phyloP scores from a whole-genome alignment of 192 early-diverging fungal genomes.

The Geranomyces michiganensis region DNA sequence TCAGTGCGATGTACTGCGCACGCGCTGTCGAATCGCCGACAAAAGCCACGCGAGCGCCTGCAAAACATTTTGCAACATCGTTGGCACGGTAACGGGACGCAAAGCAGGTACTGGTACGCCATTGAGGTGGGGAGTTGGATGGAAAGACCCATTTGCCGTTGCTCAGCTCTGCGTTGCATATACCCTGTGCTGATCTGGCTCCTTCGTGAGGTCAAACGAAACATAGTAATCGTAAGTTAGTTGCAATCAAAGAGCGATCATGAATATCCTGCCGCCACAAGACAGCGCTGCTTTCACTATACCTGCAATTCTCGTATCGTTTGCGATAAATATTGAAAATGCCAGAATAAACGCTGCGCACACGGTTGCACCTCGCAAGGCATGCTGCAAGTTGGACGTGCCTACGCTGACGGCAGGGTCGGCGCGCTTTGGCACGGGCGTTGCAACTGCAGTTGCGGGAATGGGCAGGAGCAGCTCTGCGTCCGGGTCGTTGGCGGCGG shows the following conservation, averaged over 20 bases:
- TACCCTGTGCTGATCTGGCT: not conserved
- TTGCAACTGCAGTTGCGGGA: not conserved
- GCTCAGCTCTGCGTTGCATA: not conserved
- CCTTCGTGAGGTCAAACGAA: no score
- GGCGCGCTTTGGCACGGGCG: no score
- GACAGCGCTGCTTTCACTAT: no score
- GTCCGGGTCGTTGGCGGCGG: not conserved
- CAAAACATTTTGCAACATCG: conserved; percentile 53
- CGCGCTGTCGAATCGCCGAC: conserved; percentile 73
- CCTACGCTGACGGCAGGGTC: no score
- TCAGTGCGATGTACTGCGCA: conserved; percentile 60
- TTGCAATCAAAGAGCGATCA: no score
- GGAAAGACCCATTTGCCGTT: not conserved
- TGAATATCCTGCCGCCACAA: no score
- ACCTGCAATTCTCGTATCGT: no score
- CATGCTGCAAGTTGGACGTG: no score
- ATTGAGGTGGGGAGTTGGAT: not conserved
- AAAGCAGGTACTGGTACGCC: conserved; percentile 18
- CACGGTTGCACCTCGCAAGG: no score
- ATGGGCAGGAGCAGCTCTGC: conserved; percentile 5
- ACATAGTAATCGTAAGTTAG: no score
- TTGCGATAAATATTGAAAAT: no score
- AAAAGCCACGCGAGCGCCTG: conserved; percentile 52
- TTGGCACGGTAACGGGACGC: conserved; percentile 42
- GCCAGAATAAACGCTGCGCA: no score